A percentile compares a stretch with the other conserved stretches of the same genome.
phyloP scores from a whole-genome alignment of 192 early-diverging fungal genomes.

The Neocallimastix lanati region DNA sequence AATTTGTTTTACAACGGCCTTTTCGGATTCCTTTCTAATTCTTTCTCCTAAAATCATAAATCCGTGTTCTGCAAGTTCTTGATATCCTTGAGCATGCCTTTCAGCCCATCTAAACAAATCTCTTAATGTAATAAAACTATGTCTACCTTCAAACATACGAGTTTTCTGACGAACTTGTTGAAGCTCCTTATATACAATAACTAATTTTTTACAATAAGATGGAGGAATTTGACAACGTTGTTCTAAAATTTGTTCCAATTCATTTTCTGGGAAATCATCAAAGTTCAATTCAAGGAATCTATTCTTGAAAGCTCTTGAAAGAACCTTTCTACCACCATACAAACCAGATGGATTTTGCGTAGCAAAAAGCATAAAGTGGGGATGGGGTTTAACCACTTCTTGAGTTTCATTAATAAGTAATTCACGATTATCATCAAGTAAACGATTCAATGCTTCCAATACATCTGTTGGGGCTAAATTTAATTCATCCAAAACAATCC shows the following conservation, averaged over 20 bases:
- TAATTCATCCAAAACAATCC: constrained; percentile 96
- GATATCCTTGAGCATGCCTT: constrained; percentile 52
- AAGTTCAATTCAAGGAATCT: constrained; percentile 95
- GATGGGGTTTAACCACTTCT: constrained; percentile 79
- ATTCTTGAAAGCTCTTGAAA: constrained; percentile 92
- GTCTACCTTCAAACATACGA: constrained; percentile 83
- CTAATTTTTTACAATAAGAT: constrained; percentile 63
- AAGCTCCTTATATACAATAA: constrained; percentile 67
- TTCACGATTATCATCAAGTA: constrained; percentile 95
- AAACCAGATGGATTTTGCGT: constrained; percentile 97
- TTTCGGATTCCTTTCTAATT: constrained; percentile 64
- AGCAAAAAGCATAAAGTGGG: constrained; percentile 93
- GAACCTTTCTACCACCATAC: constrained; percentile 89
- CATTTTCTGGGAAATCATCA: constrained; percentile 81
- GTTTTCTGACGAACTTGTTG: constrained; percentile 35
- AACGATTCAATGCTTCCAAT: constrained; percentile 87
- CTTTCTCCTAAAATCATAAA: constrained; percentile 89
- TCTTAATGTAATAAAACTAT: constrained; percentile 87
- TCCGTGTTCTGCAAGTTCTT: constrained; percentile 82
- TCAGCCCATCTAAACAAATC: constrained; percentile 96
- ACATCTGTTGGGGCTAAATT: constrained; percentile 98
- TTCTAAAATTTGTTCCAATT: constrained; percentile 79
- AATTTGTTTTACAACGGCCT: constrained; percentile 53
- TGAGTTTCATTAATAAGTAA: constrained; percentile 90
- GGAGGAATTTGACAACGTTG: constrained; percentile 71